Base-by-base conservation (phyloP, 768 basidiomycete genomes). In the Russula compacta region DNA sequence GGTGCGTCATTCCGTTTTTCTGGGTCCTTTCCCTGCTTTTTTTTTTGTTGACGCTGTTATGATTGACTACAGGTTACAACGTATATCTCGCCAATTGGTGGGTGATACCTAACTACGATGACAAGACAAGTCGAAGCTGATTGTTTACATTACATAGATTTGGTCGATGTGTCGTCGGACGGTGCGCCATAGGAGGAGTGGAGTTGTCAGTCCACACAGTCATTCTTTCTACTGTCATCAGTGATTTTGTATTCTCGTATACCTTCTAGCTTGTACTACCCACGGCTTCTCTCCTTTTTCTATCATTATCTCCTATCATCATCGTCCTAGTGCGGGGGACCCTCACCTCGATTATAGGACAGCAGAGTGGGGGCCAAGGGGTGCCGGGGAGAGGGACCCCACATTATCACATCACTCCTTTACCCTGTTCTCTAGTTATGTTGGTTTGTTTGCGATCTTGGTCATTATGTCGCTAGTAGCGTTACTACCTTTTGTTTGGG, bases 61-160 rank as follows among this genome's bases (percentile, higher is more conserved):
- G 32, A 29, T 21, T 19, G 36, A 12, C n/a, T 15, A 53, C 59
- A 74, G 72, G 71, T 72, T n/a, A 71, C 68, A 60, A 73, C 68
- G 46, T 76, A 73, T 60, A 75, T 74, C 44, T 75, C 74, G 12
- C 75, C 75, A 10, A 76, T 76, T 50, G 73, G 73, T 74, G 46
- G 53, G 72, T 61, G 8, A 32, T 12, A 6, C 12, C 5, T 9
- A 4, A 42, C 14, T n/a, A 42, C 47, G 9, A 11, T 51, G 14
- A 9, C 11, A 11, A 24, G 4, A 12, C 3, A n/a, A 14, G 17
- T 38, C 21, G 11, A 19, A 5, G 14, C 19, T 40, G 33, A 57
- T 53, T 17, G 15, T 39, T 32, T n/a, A 44, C 3, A 10, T 12
- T 48, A 1, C 17, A 29, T 39, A 64, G 63, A 64, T 48, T 48